Percentiles rank a stretch among this genome's conserved stretches.
Conservation (phyloP, 768 basidiomycete genomes). For the Rickenella mellea region DNA sequence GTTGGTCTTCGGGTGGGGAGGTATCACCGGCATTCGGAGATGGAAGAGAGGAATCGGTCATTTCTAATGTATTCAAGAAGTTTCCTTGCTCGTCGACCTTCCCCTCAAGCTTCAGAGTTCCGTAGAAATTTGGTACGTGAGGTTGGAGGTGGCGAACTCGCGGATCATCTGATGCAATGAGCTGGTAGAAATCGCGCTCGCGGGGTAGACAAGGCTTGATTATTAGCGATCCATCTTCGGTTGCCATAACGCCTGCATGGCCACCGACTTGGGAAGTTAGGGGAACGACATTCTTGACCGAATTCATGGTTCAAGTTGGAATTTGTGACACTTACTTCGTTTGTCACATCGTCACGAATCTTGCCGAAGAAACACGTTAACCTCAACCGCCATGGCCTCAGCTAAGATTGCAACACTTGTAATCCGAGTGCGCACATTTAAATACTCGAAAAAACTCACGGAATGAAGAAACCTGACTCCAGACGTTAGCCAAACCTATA, state of each 20-base stretch:
- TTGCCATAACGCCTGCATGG: constrained; percentile 62
- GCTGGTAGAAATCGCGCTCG: constrained; percentile 68
- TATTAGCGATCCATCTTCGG: constrained; percentile 67
- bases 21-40: neutral
- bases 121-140: constrained; percentile 71
- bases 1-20: too few relatives aligned
- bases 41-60: too few relatives aligned
- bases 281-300: too few relatives aligned
- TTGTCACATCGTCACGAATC: too few relatives aligned
- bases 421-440: constrained; percentile 46
- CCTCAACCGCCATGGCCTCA: constrained; percentile 60
- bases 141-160: constrained; percentile 35
- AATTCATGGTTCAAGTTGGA: too few relatives aligned
- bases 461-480: neutral
- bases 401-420: constrained; percentile 67
- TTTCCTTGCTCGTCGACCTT: constrained; percentile 32
- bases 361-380: too few relatives aligned
- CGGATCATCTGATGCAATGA: constrained; percentile 28
- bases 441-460: neutral
- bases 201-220: constrained; percentile 63
- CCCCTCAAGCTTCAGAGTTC: constrained; percentile 69
- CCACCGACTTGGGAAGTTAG: constrained; percentile 91
- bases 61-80: too few relatives aligned
- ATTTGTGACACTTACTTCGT: too few relatives aligned
- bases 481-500: constrained; percentile 86